phyloP scores from a whole-genome alignment of 495 filamentous ascomycete genomes.

The Penicillium fimorum region DNA sequence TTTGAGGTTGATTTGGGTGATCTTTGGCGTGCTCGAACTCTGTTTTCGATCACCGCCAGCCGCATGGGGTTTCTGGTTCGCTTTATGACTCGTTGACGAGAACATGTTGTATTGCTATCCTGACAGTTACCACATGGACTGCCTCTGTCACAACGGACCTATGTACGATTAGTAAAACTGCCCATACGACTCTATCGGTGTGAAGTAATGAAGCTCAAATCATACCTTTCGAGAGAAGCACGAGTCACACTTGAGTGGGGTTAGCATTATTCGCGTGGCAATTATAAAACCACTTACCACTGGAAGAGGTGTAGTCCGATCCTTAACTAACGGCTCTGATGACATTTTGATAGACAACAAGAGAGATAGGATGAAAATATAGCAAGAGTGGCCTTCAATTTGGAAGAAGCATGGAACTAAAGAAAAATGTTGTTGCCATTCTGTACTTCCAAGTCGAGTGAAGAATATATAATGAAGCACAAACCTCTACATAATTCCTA shows the following conservation, averaged over 20 bases:
- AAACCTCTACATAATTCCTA: background rate
- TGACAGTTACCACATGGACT: background rate
- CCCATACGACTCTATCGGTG: background rate
- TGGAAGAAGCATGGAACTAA: background rate
- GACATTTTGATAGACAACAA: background rate
- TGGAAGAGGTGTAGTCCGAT: background rate
- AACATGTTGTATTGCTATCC: background rate
- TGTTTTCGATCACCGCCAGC: background rate
- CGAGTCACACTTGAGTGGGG: background rate
- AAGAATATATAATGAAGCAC: background rate
- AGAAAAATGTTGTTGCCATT: background rate
- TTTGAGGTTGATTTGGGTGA: background rate
- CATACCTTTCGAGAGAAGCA: background rate
- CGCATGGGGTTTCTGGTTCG: background rate
- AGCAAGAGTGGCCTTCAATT: too few species aligned
- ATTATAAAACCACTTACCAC: background rate
- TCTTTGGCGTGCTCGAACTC: background rate
- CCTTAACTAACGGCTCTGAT: background rate
- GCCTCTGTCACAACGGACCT: background rate
- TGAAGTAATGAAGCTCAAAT: background rate
- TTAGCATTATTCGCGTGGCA: background rate
- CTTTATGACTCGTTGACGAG: background rate
- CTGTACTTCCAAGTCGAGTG: background rate
- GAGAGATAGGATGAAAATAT: background rate
- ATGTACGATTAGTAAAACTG: background rate